Evolutionary conservation across 2,329 filamentous ascomycete species (phyloP).

Genomic region (Ophidiomyces ophidiicola): DNA sequence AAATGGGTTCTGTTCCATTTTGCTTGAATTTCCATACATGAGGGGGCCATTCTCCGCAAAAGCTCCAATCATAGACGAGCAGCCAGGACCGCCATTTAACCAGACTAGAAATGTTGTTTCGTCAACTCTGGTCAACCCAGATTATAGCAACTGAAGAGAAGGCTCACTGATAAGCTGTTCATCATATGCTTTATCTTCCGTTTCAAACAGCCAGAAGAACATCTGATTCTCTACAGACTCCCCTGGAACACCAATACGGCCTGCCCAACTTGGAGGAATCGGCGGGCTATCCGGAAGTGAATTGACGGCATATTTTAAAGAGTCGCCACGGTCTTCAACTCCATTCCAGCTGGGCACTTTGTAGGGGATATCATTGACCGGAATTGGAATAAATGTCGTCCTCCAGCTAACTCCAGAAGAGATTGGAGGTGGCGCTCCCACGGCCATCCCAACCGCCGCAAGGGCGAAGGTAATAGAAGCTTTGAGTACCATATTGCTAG

Average conservation of each 20-base stretch:
- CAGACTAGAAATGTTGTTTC: conserved; percentile 11
- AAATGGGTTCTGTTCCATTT: conserved; percentile 13
- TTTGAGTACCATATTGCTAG: neutral
- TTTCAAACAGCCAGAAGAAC: conserved; percentile 30
- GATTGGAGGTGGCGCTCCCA: neutral
- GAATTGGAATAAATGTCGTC: neutral
- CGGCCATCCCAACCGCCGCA: neutral
- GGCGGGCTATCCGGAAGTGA: conserved; percentile 22
- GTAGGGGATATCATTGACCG: no score
- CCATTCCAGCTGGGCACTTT: neutral
- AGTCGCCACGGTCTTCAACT: no score
- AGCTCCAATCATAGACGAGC: conserved; percentile 16
- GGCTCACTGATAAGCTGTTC: conserved; percentile 26
- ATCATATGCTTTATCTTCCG: conserved; percentile 22
- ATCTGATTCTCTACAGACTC: conserved; percentile 21
- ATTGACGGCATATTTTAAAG: conserved; percentile 15
- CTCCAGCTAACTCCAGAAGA: neutral
- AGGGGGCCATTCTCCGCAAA: conserved; percentile 27
- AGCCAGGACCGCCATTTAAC: conserved; percentile 16
- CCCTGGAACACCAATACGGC: conserved; percentile 24
- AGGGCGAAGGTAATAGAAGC: neutral
- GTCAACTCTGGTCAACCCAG: no score
- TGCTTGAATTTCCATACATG: conserved; percentile 21
- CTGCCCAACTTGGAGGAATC: conserved; percentile 27
- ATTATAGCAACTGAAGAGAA: no score